Evolutionary conservation across 2,329 filamentous ascomycete genomes (phyloP), one percentile per base, ranked within the genome.

Genomic region (Neurospora sp.): DNA sequence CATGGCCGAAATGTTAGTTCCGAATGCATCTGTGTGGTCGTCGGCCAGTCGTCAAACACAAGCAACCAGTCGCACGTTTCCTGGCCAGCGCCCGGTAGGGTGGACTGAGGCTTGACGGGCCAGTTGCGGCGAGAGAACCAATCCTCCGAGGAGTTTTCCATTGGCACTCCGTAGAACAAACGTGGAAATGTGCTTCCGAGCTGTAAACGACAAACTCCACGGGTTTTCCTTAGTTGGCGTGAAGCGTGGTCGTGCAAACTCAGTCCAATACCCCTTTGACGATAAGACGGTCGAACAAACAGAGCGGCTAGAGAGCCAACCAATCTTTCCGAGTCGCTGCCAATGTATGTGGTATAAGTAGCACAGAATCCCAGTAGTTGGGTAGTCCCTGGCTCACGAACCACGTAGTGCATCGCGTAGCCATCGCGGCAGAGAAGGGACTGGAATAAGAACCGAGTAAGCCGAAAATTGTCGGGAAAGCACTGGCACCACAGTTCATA

Each of bases 101-200:
- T 74, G 65, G 79, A 73, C 83, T 79, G 73, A 85, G 79, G 79
- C 71, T 84, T 79, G 71, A 87, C 80, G 28, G 79, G 77, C 87
- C 87, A 89, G 11, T 83, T 85, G 68, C 85, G 82, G 41, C 82
- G 82, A 65, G 80, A 78, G 72, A 89, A 87, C 87, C 87, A 89
- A 28, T 81, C 81, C 68, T 82, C 78, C 6, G 79, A 80, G 4
- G 78, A 74, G 39, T 80, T 77, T 12, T 82, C 82, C 4, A 78
- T 71, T 0, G 85, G 85, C 46, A 86, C 79, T 0, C 87, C 87
- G 74, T 85, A 86, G 5, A 89, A 76, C 0, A 89, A 79, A 33
- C 87, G 82, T 36, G 87, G 87, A 73, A 88, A 89, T 0, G 85
- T 85, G 74, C 83, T 86, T 66, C 87, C 87, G 11, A 89, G 80